phyloP scores from a whole-genome alignment of 306 rosid species.

The Inga laurina region DNA sequence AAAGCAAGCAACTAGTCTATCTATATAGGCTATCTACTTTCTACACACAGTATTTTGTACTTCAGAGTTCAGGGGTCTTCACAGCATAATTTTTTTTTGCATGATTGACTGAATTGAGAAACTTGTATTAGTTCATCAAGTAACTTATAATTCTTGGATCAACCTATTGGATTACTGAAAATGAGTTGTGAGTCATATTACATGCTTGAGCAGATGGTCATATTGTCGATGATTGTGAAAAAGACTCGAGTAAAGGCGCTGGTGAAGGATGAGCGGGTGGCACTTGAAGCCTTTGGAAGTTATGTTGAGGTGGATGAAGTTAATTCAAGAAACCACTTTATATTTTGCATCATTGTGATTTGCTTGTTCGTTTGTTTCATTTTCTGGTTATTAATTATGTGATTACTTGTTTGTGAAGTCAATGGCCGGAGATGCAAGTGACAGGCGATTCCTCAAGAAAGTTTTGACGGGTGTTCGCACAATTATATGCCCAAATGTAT shows the following conservation, averaged over 20 bases:
- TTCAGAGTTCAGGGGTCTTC: not conserved
- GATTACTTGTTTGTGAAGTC: conserved; percentile 53
- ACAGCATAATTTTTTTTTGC: not conserved
- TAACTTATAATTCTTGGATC: not conserved
- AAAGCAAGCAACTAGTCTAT: not conserved
- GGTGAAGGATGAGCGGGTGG: conserved; percentile 84
- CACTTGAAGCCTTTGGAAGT: conserved; percentile 91
- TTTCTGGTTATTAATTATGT: conserved; percentile 32
- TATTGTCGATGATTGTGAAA: conserved; percentile 84
- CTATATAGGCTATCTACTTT: conserved; percentile 6
- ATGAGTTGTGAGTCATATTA: conserved; percentile 39
- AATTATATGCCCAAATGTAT: conserved; percentile 86
- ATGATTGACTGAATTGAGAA: not conserved
- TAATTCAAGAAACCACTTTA: conserved; percentile 20
- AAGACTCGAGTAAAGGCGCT: conserved; percentile 72
- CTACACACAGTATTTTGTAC: not conserved
- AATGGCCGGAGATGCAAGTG: conserved; percentile 67
- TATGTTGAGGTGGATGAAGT: conserved; percentile 79
- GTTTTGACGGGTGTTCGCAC: conserved; percentile 82
- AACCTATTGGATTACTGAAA: conserved; percentile 16
- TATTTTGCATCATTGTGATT: not conserved
- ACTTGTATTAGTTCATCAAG: not conserved
- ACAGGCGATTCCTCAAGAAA: conserved; percentile 65
- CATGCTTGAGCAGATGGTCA: conserved; percentile 80
- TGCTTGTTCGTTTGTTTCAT: conserved; percentile 8